phyloP scores from a whole-genome alignment of 23 red algal species.

The Gracilaria gracilis region DNA sequence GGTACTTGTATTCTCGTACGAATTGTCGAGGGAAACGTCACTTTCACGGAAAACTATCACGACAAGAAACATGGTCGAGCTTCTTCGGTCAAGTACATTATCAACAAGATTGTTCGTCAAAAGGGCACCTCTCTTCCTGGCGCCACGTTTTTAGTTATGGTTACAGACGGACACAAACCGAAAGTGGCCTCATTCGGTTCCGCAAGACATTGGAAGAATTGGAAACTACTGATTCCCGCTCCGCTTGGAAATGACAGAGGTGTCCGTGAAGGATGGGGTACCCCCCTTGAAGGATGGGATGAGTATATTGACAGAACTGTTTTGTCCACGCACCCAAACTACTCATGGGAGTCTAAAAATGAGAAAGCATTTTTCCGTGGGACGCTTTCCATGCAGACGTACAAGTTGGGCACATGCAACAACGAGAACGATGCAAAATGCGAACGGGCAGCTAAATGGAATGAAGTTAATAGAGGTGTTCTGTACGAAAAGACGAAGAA shows the following conservation, averaged over 20 bases:
- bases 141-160: slow-evolving; percentile 67
- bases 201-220: slow-evolving; percentile 69
- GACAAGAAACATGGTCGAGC: slow-evolving; percentile 30
- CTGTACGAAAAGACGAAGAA: slow-evolving; percentile 36
- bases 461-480: slow-evolving; percentile 54
- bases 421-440: slow-evolving; percentile 44
- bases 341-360: slow-evolving; percentile 65
- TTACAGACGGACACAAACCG: slow-evolving; percentile 67
- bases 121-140: slow-evolving; percentile 32
- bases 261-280: slow-evolving; percentile 48
- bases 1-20: slow-evolving; percentile 47
- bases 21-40: slow-evolving; percentile 47
- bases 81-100: slow-evolving; percentile 52
- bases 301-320: slow-evolving; percentile 31
- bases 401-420: slow-evolving; percentile 73
- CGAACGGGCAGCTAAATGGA: slow-evolving; percentile 43
- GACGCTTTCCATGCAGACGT: slow-evolving; percentile 57
- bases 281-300: slow-evolving; percentile 70
- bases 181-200: slow-evolving; percentile 50
- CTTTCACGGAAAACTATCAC: slow-evolving; percentile 37
- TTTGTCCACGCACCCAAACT: slow-evolving; percentile 24
- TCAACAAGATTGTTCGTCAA: slow-evolving; percentile 52
- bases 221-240: slow-evolving; percentile 67
- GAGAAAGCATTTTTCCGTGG: slow-evolving; percentile 66
- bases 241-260: slow-evolving; percentile 72